A percentile compares a stretch with the other conserved stretches of the same genome.
These are phyloP conservation scores for Claviceps sp. DNA, from an alignment of 2,329 filamentous ascomycete species.

Conservation along the genomic window DNA sequence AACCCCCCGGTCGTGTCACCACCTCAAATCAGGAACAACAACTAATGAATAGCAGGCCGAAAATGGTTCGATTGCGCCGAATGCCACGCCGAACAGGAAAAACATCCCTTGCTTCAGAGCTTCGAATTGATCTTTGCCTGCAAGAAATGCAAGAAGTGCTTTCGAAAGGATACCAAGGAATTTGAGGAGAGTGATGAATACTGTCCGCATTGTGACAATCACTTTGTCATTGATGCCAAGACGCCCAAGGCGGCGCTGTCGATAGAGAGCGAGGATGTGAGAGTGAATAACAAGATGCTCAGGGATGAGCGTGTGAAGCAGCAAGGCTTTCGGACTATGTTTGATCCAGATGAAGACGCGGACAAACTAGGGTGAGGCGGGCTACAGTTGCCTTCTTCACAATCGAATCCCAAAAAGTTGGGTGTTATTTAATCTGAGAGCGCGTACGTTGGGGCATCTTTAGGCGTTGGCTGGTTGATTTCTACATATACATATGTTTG, in stretches of 20 bases:
- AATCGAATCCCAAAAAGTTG: background rate
- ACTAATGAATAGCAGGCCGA: conserved; percentile 42
- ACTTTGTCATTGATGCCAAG: conserved; percentile 83
- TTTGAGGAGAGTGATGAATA: conserved; percentile 98
- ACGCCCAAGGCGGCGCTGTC: conserved; percentile 72
- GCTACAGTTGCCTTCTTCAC: background rate
- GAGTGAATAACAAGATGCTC: conserved; percentile 80
- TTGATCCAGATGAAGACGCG: conserved; percentile 61
- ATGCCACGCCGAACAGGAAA: conserved; percentile 74
- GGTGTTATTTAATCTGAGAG: background rate
- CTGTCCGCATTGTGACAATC: conserved; percentile 98
- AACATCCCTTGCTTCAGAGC: conserved; percentile 61
- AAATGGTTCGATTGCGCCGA: conserved; percentile 99
- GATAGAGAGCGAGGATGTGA: conserved; percentile 81
- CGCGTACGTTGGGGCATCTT: conserved; percentile 8
- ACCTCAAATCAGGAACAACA: background rate
- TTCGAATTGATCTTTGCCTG: conserved; percentile 91
- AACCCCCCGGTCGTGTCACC: background rate
- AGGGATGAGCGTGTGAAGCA: conserved; percentile 69
- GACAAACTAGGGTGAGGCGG: conserved; percentile 56
- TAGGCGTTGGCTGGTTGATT: conserved; percentile 18
- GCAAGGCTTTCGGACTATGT: conserved; percentile 50
- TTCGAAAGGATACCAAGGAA: conserved; percentile 82
- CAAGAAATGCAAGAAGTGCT: conserved; percentile 98
- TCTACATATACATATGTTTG: conserved; percentile 13